phyloP scores from a whole-genome alignment of 2,329 filamentous ascomycete species.

The Scytalidium sp. region DNA sequence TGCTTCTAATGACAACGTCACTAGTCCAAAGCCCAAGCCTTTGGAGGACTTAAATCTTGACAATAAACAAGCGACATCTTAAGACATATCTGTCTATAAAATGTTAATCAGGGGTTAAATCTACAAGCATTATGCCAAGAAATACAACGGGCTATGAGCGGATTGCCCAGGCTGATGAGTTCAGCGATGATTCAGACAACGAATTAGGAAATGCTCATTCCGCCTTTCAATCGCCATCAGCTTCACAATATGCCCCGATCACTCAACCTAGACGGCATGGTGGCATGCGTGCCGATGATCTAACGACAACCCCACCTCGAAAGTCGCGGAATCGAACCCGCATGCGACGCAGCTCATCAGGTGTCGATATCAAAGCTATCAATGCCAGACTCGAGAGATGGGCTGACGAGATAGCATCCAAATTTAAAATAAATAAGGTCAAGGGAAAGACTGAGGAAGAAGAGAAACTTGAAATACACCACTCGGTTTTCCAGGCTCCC shows the following conservation, averaged over 20 bases:
- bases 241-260: conserved; percentile 63
- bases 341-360: conserved; percentile 70
- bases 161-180: conserved; percentile 76
- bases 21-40: not conserved
- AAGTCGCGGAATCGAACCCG: conserved; percentile 45
- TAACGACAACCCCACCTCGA: conserved; percentile 36
- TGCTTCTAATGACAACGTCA: not conserved
- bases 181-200: conserved; percentile 70
- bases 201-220: conserved; percentile 51
- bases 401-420: conserved; percentile 96
- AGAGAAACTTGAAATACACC: conserved; percentile 89
- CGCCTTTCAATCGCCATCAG: conserved; percentile 51
- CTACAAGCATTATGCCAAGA: conserved; percentile 21
- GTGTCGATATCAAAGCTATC: conserved; percentile 96
- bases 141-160: conserved; percentile 78
- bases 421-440: conserved; percentile 84
- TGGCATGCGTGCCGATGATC: conserved; percentile 50
- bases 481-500: conserved; percentile 93
- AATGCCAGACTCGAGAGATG: conserved; percentile 92
- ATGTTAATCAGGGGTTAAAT: conserved; percentile 2
- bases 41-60: not conserved
- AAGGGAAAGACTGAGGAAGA: conserved; percentile 75
- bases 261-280: conserved; percentile 58
- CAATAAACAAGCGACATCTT: not conserved
- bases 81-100: not conserved